Base-by-base conservation (phyloP, 192 early-diverging fungal genomes). In the Spizellomyces sp. region DNA sequence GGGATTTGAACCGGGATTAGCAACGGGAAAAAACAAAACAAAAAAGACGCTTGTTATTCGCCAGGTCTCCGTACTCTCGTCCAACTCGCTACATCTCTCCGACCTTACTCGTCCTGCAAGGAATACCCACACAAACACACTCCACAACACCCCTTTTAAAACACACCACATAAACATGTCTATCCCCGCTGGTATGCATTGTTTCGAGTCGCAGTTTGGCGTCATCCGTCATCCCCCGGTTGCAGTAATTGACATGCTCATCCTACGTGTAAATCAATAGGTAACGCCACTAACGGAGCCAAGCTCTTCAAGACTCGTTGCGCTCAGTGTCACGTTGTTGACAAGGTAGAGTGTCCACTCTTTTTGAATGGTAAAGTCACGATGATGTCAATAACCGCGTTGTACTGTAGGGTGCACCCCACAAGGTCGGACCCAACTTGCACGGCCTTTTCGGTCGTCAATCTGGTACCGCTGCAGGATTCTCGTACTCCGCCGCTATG, bases 261-360 rank as follows among this genome's bases (percentile, higher is more conserved):
- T 36, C 1, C 27, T 36, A 41, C 15, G 19, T 65, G 15, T 57
- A 57, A 56, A 22, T 46, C 12, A 60, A 60, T 64, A 82, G 84
- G 84, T 58, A 75, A 86, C 77, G 77, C 80, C 66, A 77, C 76
- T 57, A 86, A 86, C 72, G 84, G 84, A 71, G 84, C 84, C 69
- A 89, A 88, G 77, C 84, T 88, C 76, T 98, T 98, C 91, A 98
- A 98, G 89, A 98, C 96, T 75, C 93, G 96, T 69, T 98, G 96
- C 73, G 95, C 96, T 66, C 94, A 95, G 80, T 98, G 96, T 88
- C 95, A 98, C 89, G 95, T 95, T 71, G 89, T 95, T 42, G 95
- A 98, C 69, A 61, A 55, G 45, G 81, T 15, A 27, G 27, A 36
- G 27, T 36, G 27, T 36, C 27, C 27, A 36, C 3, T 36, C 27